These are phyloP conservation scores for Coccomyxa subellipsoidea DNA, from an alignment of 163 green algal genomes.

Conservation along the genomic window DNA sequence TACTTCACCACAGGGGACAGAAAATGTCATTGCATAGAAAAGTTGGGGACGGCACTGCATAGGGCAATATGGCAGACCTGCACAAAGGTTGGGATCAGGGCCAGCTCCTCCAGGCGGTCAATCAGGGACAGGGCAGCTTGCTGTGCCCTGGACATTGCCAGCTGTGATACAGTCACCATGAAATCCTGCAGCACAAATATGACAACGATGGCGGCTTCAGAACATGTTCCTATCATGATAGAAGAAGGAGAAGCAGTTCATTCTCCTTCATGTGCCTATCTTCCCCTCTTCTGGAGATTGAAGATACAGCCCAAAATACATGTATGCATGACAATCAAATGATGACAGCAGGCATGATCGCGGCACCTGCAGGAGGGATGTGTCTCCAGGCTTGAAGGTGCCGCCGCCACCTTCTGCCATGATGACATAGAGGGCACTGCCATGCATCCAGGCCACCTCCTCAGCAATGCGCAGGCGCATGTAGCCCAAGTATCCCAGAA, in stretches of 20 bases:
- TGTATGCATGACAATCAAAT: neutral
- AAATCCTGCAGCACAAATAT: slow-evolving; percentile 8
- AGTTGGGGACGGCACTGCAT: too few relatives aligned
- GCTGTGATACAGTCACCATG: neutral
- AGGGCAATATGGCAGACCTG: neutral
- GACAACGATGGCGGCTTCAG: too few relatives aligned
- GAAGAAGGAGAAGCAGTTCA: too few relatives aligned
- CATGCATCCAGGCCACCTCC: slow-evolving; percentile 16
- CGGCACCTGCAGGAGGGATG: neutral
- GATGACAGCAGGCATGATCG: neutral
- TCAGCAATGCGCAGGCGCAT: slow-evolving; percentile 19
- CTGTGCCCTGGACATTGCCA: neutral
- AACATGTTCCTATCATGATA: too few relatives aligned
- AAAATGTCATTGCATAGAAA: too few relatives aligned
- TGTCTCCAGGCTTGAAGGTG: neutral
- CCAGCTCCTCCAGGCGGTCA: neutral
- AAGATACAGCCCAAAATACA: neutral
- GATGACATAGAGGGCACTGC: slow-evolving; percentile 24
- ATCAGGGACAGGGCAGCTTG: neutral
- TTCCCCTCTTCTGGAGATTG: too few relatives aligned
- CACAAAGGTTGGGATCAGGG: neutral
- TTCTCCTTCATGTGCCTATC: too few relatives aligned
- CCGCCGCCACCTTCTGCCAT: neutral
- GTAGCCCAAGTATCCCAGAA: slow-evolving; percentile 8
- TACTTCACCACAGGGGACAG: too few relatives aligned